Evolutionary conservation across 176 grass and related monocot genomes (phyloP).

Genomic region (Chrysopogon serrulatus): DNA sequence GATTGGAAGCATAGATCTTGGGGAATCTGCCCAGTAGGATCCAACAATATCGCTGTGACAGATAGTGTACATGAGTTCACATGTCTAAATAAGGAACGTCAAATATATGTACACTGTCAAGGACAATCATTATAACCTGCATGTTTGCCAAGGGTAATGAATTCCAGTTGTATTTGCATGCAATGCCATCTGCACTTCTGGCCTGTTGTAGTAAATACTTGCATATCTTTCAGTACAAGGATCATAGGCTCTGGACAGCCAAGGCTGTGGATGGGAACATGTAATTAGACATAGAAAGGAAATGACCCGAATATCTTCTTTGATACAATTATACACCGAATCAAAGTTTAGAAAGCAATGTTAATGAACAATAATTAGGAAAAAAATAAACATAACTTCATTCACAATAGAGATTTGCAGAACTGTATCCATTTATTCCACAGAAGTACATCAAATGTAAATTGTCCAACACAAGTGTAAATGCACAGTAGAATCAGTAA

Average conservation of each 20-base stretch:
- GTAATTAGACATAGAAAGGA: background rate
- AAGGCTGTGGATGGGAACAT: constrained; percentile 58
- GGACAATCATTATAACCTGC: constrained; percentile 51
- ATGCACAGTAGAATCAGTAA: background rate
- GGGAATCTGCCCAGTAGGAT: constrained; percentile 87
- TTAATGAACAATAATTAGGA: background rate
- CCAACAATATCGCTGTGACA: constrained; percentile 66
- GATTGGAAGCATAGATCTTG: constrained; percentile 96
- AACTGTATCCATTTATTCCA: background rate
- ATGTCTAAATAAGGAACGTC: background rate
- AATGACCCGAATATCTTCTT: background rate
- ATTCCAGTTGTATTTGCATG: constrained; percentile 90
- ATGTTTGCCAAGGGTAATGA: constrained; percentile 84
- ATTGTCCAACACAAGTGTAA: background rate
- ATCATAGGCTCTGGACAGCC: constrained; percentile 98
- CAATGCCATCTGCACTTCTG: constrained; percentile 83
- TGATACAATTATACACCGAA: constrained; percentile 22
- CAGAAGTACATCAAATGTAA: constrained; percentile 4
- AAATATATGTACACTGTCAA: background rate
- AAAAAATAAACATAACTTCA: background rate
- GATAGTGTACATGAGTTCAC: constrained; percentile 14
- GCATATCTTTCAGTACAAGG: constrained; percentile 89
- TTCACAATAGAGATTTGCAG: background rate
- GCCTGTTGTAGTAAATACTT: constrained; percentile 76
- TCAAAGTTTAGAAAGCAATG: constrained; percentile 12